Percentiles rank a stretch among this genome's conserved stretches.
Conservation (phyloP, 1,284 basidiomycete species). For the Cronartium quercuum region DNA sequence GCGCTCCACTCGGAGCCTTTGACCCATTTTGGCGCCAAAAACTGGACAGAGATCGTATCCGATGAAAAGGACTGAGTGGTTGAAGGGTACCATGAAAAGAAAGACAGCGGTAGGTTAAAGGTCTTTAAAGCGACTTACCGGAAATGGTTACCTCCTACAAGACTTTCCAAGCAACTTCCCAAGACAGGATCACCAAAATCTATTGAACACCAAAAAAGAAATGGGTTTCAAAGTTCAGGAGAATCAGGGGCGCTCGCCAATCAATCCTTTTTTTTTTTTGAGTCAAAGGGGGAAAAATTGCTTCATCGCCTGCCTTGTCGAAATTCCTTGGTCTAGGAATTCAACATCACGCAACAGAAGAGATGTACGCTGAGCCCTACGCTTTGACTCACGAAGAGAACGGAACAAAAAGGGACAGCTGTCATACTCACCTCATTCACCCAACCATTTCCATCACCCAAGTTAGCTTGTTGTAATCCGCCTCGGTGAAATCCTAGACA, state of each 20-base stretch:
- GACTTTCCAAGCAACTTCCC: neutral
- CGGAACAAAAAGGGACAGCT: neutral
- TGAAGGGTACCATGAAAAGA: neutral
- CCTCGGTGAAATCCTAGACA: neutral
- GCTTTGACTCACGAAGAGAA: too few relatives aligned
- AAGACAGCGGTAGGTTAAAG: too few relatives aligned
- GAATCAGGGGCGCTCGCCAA: too few relatives aligned
- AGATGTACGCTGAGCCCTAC: too few relatives aligned
- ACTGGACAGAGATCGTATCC: neutral
- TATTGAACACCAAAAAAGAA: too few relatives aligned
- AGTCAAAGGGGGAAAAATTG: too few relatives aligned
- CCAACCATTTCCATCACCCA: constrained; percentile 2
- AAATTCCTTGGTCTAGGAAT: neutral
- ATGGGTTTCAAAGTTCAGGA: neutral
- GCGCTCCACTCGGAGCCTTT: neutral
- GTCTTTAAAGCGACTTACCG: neutral
- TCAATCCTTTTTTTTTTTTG: too few relatives aligned
- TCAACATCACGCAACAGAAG: neutral
- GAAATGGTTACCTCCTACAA: constrained; percentile 1
- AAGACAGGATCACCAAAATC: neutral
- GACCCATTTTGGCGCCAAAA: neutral
- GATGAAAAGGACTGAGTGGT: neutral
- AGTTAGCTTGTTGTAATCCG: neutral
- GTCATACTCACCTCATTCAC: neutral
- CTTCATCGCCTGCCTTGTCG: neutral